Evolutionary conservation across 2,329 filamentous ascomycete genomes (phyloP), one percentile per base, ranked within the genome.

Genomic region (Phialophora macrospora): DNA sequence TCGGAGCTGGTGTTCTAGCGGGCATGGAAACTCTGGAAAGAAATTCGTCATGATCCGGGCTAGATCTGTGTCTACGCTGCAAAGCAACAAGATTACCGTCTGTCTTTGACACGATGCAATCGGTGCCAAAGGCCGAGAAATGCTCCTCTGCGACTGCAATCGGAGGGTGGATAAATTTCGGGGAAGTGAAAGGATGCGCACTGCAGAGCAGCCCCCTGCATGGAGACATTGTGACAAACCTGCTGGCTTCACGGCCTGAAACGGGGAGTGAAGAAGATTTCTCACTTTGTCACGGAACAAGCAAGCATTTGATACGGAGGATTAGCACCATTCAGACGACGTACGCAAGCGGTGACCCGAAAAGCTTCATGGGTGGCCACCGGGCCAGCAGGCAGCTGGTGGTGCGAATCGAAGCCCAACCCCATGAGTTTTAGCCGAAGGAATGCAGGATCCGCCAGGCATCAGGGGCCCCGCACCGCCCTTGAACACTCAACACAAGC

Each of bases 1-100:
- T 85, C 70, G 83, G 83, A 9, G 83, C 83, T n/a, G 83, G 81
- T 14, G 83, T 85, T 54, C 73, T 85, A 55, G 83, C 82, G 24
- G 82, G 81, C 1, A 85, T 80, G 78, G 76, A 80, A 49, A 67
- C 55, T 32, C 28, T 48, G 17, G 60, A 56, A 28, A 54, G 57
- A 24, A 48, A 46, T 14, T 55, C 38, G 22, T 46, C 62, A 26
- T 64, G 24, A 60, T 11, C 1, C 24, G 9, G 26, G 48, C 48
- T 14, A 51, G 9, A 11, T 51, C 20, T 22, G 48, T 51, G 9
- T 12, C 8, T 22, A 51, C 48, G 6, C 17, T 41, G 17, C 38
- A 44, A 44, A 44, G 38, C 14, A 44, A 9, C 14, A 1, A 1
- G 38, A 17, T 44, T 44, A 8, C 38, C 17, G 38, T 44, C 38